Conservation (phyloP, 768 basidiomycete genomes). For the Rhodosporidiobolus sp. region DNA sequence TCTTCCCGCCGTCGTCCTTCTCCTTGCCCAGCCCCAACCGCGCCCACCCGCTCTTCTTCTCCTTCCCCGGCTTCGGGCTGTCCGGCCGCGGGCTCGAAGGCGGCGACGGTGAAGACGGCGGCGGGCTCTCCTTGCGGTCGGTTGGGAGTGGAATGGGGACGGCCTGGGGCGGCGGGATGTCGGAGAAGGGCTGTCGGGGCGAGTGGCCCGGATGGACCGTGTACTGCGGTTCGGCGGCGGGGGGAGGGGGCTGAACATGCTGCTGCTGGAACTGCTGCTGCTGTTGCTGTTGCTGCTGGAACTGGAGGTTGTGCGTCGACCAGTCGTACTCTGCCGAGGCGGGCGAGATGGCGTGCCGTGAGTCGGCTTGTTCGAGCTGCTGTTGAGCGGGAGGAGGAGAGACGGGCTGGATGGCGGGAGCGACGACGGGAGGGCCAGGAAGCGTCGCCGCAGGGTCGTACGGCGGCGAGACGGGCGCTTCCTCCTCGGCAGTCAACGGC, state of each 20-base stretch:
- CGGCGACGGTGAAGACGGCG: background rate
- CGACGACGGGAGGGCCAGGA: background rate
- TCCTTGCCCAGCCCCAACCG: slow-evolving; percentile 56
- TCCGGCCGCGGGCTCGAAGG: slow-evolving; percentile 41
- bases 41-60: slow-evolving; percentile 59
- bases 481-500: too few species aligned
- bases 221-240: slow-evolving; percentile 58
- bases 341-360: slow-evolving; percentile 21
- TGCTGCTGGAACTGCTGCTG: slow-evolving; percentile 28
- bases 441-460: background rate
- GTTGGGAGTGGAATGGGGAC: slow-evolving; percentile 44
- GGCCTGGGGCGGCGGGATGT: slow-evolving; percentile 28
- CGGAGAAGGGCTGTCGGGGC: slow-evolving; percentile 48
- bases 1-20: slow-evolving; percentile 43
- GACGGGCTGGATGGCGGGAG: background rate
- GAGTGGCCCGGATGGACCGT: slow-evolving; percentile 58
- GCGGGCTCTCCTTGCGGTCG: background rate
- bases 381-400: slow-evolving; percentile 1
- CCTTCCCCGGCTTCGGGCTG: slow-evolving; percentile 60
- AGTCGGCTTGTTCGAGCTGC: too few species aligned
- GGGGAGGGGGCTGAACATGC: slow-evolving; percentile 40
- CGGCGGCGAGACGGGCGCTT: background rate
- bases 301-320: slow-evolving; percentile 37
- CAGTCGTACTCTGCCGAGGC: slow-evolving; percentile 45
- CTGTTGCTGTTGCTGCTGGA: slow-evolving; percentile 44